phyloP scores from a whole-genome alignment of 352 stramenopile species.

The Globisporangium uncinulatum region DNA sequence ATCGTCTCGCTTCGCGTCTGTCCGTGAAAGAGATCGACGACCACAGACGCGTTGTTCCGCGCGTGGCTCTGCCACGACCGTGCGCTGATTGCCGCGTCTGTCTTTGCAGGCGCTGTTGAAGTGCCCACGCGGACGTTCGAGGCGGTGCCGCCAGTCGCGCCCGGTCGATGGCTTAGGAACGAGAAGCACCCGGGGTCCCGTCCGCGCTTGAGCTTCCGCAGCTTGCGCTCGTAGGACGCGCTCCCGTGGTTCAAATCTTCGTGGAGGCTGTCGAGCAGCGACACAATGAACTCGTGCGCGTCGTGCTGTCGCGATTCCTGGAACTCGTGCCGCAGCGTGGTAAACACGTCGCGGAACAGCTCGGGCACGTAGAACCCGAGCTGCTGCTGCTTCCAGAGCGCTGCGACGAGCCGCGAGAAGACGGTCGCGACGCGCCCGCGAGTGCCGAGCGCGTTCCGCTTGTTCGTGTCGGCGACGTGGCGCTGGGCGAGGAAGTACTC shows the following conservation, averaged over 20 bases:
- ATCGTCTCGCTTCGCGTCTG: conserved; percentile 94
- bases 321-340: conserved; percentile 50
- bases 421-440: conserved; percentile 86
- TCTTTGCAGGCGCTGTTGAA: not conserved
- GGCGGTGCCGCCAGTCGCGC: not conserved
- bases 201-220: not conserved
- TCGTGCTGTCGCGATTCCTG: conserved; percentile 93
- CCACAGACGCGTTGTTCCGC: conserved; percentile 91
- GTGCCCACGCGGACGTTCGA: not conserved
- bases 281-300: conserved; percentile 93
- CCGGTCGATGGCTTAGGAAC: conserved; percentile 5
- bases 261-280: conserved; percentile 96
- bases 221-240: conserved; percentile 1
- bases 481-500: conserved; percentile 94
- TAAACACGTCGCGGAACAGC: conserved; percentile 69
- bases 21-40: conserved; percentile 95
- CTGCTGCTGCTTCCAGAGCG: conserved; percentile 56
- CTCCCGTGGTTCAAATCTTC: conserved; percentile 93
- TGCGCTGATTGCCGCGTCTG: conserved; percentile 78
- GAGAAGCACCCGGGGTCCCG: conserved; percentile 19
- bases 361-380: conserved; percentile 40
- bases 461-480: conserved; percentile 92
- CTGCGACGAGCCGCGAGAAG: conserved; percentile 78
- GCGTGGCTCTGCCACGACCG: conserved; percentile 92
- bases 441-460: conserved; percentile 90